A percentile compares a stretch with the other conserved stretches of the same genome.
phyloP scores from a whole-genome alignment of 2,329 filamentous ascomycete genomes.

The Coniochaeta prunicola region DNA sequence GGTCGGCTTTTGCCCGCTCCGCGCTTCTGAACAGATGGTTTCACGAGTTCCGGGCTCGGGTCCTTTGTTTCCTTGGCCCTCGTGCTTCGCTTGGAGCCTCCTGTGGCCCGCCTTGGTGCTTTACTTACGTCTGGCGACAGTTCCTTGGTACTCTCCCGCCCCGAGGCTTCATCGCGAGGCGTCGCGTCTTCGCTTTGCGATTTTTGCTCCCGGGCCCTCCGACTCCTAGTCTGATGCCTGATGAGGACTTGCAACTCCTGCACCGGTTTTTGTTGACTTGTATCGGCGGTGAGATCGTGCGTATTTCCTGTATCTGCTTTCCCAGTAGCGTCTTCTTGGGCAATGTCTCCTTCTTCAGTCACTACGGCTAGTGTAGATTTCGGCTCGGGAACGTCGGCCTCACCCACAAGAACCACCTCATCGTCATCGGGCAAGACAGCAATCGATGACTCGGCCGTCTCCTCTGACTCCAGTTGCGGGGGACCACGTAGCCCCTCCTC shows the following conservation, averaged over 20 bases:
- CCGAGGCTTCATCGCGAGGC: neutral
- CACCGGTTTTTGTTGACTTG: neutral
- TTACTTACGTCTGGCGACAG: neutral
- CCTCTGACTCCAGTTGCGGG: neutral
- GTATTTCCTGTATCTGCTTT: neutral
- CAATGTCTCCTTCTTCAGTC: neutral
- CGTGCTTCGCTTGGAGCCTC: neutral
- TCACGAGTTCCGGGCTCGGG: conserved; percentile 17
- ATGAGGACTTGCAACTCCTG: neutral
- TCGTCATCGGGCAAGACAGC: neutral
- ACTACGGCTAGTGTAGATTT: neutral
- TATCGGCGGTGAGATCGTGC: neutral
- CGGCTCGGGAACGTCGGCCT: neutral
- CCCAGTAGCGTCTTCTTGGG: neutral
- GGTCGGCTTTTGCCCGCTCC: conserved; percentile 3
- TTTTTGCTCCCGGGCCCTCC: neutral
- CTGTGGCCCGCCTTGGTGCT: neutral
- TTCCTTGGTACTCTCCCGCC: neutral
- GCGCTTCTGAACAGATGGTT: conserved; percentile 4
- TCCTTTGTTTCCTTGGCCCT: conserved; percentile 10
- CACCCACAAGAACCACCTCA: neutral
- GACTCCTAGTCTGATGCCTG: neutral
- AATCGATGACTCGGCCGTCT: neutral
- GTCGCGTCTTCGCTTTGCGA: neutral
- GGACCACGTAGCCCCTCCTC: neutral